Base-by-base conservation (phyloP, 176 grass and related monocot genomes). In the Triticum timopheevii region DNA sequence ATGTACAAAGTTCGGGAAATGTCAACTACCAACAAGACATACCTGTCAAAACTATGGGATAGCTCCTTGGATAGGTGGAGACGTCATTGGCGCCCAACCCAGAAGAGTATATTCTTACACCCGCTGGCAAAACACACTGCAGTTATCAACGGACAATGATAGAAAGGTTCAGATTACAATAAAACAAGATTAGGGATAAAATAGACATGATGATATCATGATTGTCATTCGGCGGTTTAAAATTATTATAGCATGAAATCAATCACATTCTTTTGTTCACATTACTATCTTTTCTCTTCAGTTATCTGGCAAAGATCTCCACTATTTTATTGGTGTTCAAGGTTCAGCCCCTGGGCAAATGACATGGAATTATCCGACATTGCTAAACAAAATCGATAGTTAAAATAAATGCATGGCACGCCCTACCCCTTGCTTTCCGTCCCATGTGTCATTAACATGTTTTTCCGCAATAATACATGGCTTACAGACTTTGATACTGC, bases 41-140 rank as follows among this genome's bases (percentile, higher is more conserved):
- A 99, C 97, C 97, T 88, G 97, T 99, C 89, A 99, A 86, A 88
- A 99, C 97, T 86, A 99, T 99, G 40, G 97, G 97, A 89, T 99
- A 99, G 79, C 90, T 99, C 24, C 89, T 90, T 71, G 97, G 94
- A 77, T 93, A 94, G 11, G 92, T 96, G 40, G 87, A 88, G 63
- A 88, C 75, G 86, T 99, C 94, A 80, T 94, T 84, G 6, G 77
- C 59, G 40, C 94, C 89, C 38, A 94, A 84, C 54, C 97, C 90
- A 67, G 90, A 99, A 52, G 97, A 91, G 84, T 99, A 96, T 88
- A 99, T 96, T 69, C 85, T 95, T 72, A 99, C 97, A 59, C 97
- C 97, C n/a, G 97, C 97, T 78, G 97, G 97, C 89, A 99, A 90
- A 79, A 99, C 97, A 78, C 97, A 99, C 97, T 99, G 90, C 93